Base-by-base conservation (phyloP, 768 basidiomycete species). In the Panaeolus cyanescens region DNA sequence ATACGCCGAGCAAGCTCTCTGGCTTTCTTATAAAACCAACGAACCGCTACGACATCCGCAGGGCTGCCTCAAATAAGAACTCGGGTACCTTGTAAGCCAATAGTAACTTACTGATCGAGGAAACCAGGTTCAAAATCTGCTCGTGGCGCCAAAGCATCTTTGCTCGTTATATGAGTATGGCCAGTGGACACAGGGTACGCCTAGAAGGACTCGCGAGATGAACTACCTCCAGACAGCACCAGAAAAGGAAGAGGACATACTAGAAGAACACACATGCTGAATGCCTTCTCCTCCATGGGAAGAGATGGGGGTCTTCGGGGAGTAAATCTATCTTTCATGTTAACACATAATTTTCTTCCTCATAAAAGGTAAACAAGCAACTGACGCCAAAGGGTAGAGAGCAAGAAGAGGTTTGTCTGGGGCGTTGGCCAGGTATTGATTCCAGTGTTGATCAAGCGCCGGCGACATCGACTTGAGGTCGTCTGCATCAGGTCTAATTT, bases 1-100 rank as follows among this genome's bases (percentile, higher is more conserved):
- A 85, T 83, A n/a, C 87, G 83, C 50, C 87, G 79, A 2, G 74
- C 73, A 8, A 83, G 58, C 70, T 89, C 86, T 0, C 86, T 80
- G 6, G 67, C 54, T 53, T 74, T 76, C 62, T 88, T 89, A 68
- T 87, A 88, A 1, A 64, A 74, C 76, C 83, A 82, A 55, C 72
- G 74, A 30, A 86, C 60, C 10, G 77, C 68, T 0, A 66, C 76
- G 4, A 88, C n/a, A 62, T 84, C 83, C 8, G 78, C 74, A 2
- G 67, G 62, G 6, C 78, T 80, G 40, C 19, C 32, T 25, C 32
- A 55, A 40, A 30, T 36, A 13, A 32, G 10, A 17, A 31, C 33
- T 10, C 25, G 59, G 8, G 45, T 34, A 55, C 57, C 50, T 36
- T 55, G 19, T 53, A 32, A 31, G 55, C 30, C n/a, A 1, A 17